A percentile compares a stretch with the other conserved stretches of the same genome.
Evolutionary conservation across 176 grass and related monocot species (phyloP).

Genomic region (Themeda triandra): DNA sequence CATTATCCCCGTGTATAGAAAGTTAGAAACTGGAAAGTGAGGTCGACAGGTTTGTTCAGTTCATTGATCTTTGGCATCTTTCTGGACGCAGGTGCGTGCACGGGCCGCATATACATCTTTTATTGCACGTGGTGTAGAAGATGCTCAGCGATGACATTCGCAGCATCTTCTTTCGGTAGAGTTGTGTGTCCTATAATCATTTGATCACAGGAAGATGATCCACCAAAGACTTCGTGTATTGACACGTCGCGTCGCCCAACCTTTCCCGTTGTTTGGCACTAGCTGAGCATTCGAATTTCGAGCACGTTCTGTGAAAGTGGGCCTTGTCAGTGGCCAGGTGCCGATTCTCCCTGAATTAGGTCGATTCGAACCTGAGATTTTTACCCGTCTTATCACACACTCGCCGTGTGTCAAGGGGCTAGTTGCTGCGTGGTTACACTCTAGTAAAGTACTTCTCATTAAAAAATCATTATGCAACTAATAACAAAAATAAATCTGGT

Average conservation of each 20-base stretch:
- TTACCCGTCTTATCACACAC: background rate
- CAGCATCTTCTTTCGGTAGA: background rate
- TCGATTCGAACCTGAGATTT: background rate
- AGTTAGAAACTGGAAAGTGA: background rate
- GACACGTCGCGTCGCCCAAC: background rate
- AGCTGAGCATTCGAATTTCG: background rate
- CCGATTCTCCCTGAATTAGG: background rate
- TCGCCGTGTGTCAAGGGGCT: background rate
- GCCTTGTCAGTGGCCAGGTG: background rate
- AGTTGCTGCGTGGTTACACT: too few species aligned
- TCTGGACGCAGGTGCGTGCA: background rate
- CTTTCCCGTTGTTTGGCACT: background rate
- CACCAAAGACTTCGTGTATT: background rate
- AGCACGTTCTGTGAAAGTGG: background rate
- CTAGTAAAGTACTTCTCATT: too few species aligned
- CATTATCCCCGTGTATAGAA: conserved; percentile 11
- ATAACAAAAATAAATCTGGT: too few species aligned
- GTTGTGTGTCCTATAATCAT: background rate
- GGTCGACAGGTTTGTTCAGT: background rate
- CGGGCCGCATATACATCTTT: background rate
- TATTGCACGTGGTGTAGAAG: background rate
- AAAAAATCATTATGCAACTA: too few species aligned
- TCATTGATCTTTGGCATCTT: background rate
- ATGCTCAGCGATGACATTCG: background rate
- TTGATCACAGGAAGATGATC: background rate